Evolutionary conservation across 352 stramenopile genomes (phyloP), one percentile per base, ranked within the genome.

Genomic region (Hyaloperonospora arabidopsidis): DNA sequence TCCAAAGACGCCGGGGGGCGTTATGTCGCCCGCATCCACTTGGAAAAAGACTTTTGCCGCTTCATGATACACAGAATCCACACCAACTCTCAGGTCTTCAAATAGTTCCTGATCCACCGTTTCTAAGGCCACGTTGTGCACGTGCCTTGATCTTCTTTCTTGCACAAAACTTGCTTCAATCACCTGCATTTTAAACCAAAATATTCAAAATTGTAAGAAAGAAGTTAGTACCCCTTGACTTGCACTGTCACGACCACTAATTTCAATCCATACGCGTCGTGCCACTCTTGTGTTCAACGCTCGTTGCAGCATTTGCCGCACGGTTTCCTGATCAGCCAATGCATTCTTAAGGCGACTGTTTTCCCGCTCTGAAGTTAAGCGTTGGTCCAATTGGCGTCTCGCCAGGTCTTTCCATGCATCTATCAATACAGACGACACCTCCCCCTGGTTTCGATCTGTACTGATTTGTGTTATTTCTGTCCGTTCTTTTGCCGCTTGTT

Each of bases 31-130:
- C 5, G 54, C 59, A 23, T 64, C 58, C 22, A 45, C 43, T 46
- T 58, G 58, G 18, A 64, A 67, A 21, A 78, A 74, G 5, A 74
- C 64, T 22, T 40, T 53, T 18, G 65, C 61, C 1, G 70, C 59
- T 52, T 81, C 67, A 18, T 65, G 55, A 47, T 72, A 76, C 41
- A 72, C 62, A 1, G 57, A 55, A 48, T 81, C 63, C n/a, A 81
- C 56, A 2, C 58, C 59, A 2, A 34, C 28, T 2, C 65, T 32
- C n/a, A 81, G 14, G n/a, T 69, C 59, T 12, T 72, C 39, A 39
- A 76, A 81, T 17, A 68, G 49, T 17, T 57, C 52, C 4, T 59
- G 57, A 41, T 78, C 71, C 15, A 53, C 49, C 7, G 43, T 25
- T 11, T 74, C 56, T 14, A 65, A 35, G 6, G 54, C 54, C 2